phyloP scores from a whole-genome alignment of 106 monocot genomes.

The Platanthera zijinensis region DNA sequence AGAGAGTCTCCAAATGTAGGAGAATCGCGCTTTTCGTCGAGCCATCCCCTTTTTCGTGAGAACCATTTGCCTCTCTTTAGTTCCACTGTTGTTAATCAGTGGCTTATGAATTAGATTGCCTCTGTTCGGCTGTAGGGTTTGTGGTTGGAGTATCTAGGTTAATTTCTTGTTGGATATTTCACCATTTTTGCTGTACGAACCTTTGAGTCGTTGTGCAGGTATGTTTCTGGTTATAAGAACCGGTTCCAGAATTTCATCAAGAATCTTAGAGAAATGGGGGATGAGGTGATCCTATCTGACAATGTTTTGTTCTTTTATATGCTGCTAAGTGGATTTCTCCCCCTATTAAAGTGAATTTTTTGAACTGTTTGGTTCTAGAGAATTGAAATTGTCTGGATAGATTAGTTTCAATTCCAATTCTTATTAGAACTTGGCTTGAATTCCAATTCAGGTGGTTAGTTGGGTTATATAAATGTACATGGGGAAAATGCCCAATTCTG shows the following conservation, averaged over 20 bases:
- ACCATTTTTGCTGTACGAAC: not conserved
- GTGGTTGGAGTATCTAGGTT: not conserved
- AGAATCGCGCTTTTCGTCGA: slow-evolving; percentile 53
- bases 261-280: slow-evolving; percentile 82
- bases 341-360: not conserved
- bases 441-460: too few relatives aligned
- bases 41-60: slow-evolving; percentile 56
- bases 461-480: too few relatives aligned
- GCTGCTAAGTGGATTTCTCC: not conserved
- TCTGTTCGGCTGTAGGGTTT: not conserved
- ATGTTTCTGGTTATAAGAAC: slow-evolving; percentile 89
- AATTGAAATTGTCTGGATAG: too few relatives aligned
- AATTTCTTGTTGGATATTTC: not conserved
- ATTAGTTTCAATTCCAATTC: too few relatives aligned
- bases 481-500: too few relatives aligned
- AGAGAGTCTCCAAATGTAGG: slow-evolving; percentile 13
- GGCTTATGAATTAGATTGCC: not conserved
- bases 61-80: not conserved
- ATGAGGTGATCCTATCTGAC: slow-evolving; percentile 47
- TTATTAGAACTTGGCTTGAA: too few relatives aligned
- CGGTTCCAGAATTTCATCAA: slow-evolving; percentile 96
- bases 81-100: not conserved
- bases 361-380: too few relatives aligned
- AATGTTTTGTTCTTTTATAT: not conserved
- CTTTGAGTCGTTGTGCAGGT: slow-evolving; percentile 27